These are phyloP conservation scores for Kockovaella imperatae DNA, from an alignment of 768 basidiomycete species.

Conservation along the genomic window DNA sequence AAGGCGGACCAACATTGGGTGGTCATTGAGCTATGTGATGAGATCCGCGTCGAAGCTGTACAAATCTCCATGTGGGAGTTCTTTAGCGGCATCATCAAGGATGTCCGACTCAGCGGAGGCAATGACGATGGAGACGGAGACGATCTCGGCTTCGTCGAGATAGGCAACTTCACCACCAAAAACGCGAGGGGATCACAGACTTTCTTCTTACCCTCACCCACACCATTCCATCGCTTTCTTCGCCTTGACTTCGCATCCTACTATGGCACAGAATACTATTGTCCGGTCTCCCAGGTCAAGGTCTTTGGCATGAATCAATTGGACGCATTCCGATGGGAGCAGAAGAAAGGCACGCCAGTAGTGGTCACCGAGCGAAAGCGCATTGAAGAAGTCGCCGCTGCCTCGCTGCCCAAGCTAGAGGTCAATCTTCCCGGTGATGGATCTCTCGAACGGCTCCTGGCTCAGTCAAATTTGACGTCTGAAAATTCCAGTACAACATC, in stretches of 20 bases:
- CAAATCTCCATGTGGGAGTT: constrained; percentile 97
- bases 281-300: constrained; percentile 82
- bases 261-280: constrained; percentile 93
- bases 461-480: no score
- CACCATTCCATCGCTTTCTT: constrained; percentile 78
- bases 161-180: constrained; percentile 43
- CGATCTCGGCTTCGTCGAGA: constrained; percentile 82
- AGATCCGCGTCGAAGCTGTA: constrained; percentile 91
- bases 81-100: constrained; percentile 92
- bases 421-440: no score
- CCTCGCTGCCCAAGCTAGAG: no score
- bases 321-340: constrained; percentile 82
- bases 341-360: no score
- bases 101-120: constrained; percentile 66
- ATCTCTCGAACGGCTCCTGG: no score
- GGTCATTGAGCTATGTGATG: constrained; percentile 93
- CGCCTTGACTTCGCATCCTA: constrained; percentile 88
- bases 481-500: no score
- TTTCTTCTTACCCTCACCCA: constrained; percentile 39
- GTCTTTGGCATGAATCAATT: constrained; percentile 95
- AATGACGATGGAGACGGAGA: constrained; percentile 37
- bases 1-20: constrained; percentile 60
- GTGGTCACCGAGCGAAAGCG: constrained; percentile 15
- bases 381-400: no score
- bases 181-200: constrained; percentile 15